phyloP scores from a whole-genome alignment of 1,284 basidiomycete species.

The Xanthoconium separans region DNA sequence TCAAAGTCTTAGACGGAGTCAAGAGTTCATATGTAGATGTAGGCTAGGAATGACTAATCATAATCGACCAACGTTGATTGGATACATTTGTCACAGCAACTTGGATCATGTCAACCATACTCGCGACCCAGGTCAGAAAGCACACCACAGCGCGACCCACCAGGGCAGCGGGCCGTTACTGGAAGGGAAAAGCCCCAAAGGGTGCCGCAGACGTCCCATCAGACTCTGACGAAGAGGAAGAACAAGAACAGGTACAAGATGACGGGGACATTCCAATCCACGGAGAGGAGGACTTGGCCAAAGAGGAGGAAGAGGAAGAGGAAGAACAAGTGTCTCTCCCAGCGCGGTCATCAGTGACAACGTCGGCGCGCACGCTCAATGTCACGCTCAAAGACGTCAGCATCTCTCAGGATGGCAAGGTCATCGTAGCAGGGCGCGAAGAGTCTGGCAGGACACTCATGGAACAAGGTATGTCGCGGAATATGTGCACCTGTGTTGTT shows the following conservation, averaged over 20 bases:
- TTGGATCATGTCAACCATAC: conserved; percentile 31
- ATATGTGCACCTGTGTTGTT: not conserved
- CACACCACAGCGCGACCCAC: conserved; percentile 70
- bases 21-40: not conserved
- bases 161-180: conserved; percentile 74
- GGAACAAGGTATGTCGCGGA: conserved; percentile 42
- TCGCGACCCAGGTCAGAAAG: conserved; percentile 47
- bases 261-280: conserved; percentile 59
- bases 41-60: conserved; percentile 25
- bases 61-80: conserved; percentile 17
- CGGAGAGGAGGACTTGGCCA: conserved; percentile 49
- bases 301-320: conserved; percentile 36
- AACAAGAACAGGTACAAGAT: conserved; percentile 49
- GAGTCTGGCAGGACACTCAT: conserved; percentile 68
- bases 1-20: not conserved
- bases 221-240: conserved; percentile 63
- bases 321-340: conserved; percentile 44
- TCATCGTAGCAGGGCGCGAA: conserved; percentile 70
- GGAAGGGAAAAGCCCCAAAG: conserved; percentile 83
- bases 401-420: conserved; percentile 74
- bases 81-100: not conserved
- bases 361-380: conserved; percentile 56
- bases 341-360: conserved; percentile 32
- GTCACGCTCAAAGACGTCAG: conserved; percentile 73
- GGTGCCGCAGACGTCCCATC: conserved; percentile 57